phyloP scores from a whole-genome alignment of 1,284 basidiomycete genomes.

The Boletus smithii region DNA sequence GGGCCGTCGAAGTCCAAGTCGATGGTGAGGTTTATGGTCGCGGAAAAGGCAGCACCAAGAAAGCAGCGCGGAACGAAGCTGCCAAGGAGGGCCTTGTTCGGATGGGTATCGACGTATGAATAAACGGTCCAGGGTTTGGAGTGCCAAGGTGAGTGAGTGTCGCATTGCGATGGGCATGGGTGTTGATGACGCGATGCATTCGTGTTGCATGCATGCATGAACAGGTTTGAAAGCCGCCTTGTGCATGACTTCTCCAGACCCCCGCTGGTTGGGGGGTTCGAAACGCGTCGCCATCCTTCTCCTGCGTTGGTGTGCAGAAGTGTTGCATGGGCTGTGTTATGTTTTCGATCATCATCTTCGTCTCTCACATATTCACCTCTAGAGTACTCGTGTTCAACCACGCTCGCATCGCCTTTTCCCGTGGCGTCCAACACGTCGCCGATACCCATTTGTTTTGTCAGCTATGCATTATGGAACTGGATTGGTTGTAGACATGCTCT shows the following conservation, averaged over 20 bases:
- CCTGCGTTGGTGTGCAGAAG: constrained; percentile 55
- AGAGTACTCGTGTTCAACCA: too few relatives aligned
- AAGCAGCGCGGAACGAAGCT: constrained; percentile 68
- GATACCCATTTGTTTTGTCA: too few relatives aligned
- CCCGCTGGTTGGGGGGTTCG: constrained; percentile 42
- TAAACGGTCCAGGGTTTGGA: constrained; percentile 1
- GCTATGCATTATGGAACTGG: neutral
- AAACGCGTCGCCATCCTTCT: constrained; percentile 17
- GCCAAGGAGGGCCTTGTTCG: constrained; percentile 55
- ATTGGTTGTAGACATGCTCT: neutral
- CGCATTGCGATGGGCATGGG: too few relatives aligned
- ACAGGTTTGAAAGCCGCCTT: constrained; percentile 21
- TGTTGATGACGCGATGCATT: neutral
- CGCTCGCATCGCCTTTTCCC: too few relatives aligned
- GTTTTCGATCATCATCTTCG: neutral
- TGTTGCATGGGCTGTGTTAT: constrained; percentile 37
- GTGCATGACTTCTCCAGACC: constrained; percentile 56
- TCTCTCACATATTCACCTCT: neutral
- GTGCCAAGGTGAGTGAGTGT: constrained; percentile 9
- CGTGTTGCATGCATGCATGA: too few relatives aligned
- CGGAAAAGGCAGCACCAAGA: constrained; percentile 70
- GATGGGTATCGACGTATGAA: constrained; percentile 43
- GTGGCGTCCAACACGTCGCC: too few relatives aligned
- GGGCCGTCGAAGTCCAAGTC: constrained; percentile 62
- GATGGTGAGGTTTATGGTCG: constrained; percentile 54